phyloP scores from a whole-genome alignment of 331 rosid genomes.

The Acacia pycnantha region DNA sequence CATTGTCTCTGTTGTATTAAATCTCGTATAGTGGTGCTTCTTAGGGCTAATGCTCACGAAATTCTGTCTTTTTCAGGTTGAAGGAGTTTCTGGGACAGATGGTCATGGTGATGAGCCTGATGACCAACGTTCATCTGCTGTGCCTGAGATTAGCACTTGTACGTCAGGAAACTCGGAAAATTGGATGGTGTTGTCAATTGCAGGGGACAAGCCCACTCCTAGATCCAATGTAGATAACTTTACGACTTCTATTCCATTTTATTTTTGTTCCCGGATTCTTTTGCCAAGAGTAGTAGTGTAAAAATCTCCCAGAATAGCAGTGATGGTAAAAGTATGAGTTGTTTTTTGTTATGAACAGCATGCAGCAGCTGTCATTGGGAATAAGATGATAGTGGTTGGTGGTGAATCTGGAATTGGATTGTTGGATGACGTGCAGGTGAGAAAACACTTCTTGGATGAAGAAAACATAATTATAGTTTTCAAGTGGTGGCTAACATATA shows the following conservation, averaged over 20 bases:
- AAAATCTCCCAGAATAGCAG: not conserved
- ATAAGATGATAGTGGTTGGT: conserved; percentile 14
- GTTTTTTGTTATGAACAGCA: conserved; percentile 40
- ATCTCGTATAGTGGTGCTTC: not conserved
- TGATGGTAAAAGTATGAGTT: not conserved
- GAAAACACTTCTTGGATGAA: not conserved
- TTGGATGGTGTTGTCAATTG: conserved; percentile 28
- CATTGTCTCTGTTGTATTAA: not conserved
- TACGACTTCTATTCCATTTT: not conserved
- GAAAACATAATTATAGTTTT: not conserved
- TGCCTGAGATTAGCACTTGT: conserved; percentile 32
- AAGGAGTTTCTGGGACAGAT: conserved; percentile 37
- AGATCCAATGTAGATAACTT: conserved; percentile 44
- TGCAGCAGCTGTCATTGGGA: conserved; percentile 24
- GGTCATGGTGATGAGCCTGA: conserved; percentile 45
- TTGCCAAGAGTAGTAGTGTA: not conserved
- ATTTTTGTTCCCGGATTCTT: not conserved
- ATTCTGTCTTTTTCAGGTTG: conserved; percentile 40
- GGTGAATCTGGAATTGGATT: conserved; percentile 8
- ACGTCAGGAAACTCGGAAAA: not conserved
- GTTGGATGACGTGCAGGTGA: conserved; percentile 12
- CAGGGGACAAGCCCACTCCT: conserved; percentile 64
- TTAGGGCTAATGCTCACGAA: not conserved
- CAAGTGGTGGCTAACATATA: not conserved
- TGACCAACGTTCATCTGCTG: conserved; percentile 40